Percentiles rank a stretch among this genome's conserved stretches.
These are phyloP conservation scores for Hanseniaspora valbyensis DNA, from an alignment of 805 yeast genomes.

Conservation along the genomic window DNA sequence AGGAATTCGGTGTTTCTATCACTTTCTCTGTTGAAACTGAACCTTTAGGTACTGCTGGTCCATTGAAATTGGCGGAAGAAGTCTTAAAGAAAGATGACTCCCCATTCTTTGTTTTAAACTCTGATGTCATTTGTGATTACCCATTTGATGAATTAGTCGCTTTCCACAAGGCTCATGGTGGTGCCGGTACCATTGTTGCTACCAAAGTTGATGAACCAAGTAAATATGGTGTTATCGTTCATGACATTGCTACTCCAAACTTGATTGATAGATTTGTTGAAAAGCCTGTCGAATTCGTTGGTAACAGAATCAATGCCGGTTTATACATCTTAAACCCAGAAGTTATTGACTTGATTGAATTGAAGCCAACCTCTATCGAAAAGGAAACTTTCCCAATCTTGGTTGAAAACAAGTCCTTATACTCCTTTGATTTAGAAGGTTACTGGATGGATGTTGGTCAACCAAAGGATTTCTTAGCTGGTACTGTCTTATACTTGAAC, in stretches of 20 bases:
- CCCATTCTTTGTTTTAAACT: constrained; percentile 95
- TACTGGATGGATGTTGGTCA: constrained; percentile 99
- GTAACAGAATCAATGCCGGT: constrained; percentile 99
- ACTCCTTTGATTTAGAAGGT: constrained; percentile 95
- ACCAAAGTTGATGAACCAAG: constrained; percentile 99
- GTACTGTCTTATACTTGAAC: constrained; percentile 83
- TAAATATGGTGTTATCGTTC: constrained; percentile 98
- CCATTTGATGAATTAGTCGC: constrained; percentile 86
- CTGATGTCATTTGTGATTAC: constrained; percentile 97
- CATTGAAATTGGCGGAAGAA: constrained; percentile 90
- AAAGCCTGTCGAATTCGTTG: constrained; percentile 98
- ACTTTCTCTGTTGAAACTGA: constrained; percentile 98
- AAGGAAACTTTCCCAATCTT: constrained; percentile 98
- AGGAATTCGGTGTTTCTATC: constrained; percentile 85
- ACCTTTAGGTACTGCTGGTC: constrained; percentile 99
- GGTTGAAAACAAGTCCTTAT: constrained; percentile 78
- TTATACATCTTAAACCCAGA: constrained; percentile 94
- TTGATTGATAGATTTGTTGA: constrained; percentile 97
- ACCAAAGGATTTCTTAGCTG: constrained; percentile 98
- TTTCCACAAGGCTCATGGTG: constrained; percentile 94
- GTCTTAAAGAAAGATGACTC: constrained; percentile 86
- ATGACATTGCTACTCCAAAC: constrained; percentile 88
- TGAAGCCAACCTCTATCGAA: constrained; percentile 98
- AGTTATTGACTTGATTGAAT: constrained; percentile 89
- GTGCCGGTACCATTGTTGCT: constrained; percentile 96